Conservation (phyloP, 2,329 filamentous ascomycete genomes). For the Aspergillus persii region DNA sequence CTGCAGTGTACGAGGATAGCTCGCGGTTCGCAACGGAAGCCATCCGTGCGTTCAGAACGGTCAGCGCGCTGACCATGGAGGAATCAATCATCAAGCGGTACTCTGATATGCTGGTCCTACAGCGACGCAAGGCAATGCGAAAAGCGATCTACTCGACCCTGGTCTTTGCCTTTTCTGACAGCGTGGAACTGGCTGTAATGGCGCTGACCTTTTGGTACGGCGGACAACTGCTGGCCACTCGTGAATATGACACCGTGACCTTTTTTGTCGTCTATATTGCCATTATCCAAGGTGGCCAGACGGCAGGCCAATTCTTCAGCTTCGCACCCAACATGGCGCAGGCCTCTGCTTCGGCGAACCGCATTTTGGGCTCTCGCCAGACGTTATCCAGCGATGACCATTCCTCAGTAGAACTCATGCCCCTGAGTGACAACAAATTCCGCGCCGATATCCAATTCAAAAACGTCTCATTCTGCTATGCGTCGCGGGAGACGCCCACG, state of each 20-base stretch:
- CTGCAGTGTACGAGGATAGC: slow-evolving; percentile 67
- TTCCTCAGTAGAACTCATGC: slow-evolving; percentile 33
- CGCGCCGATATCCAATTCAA: slow-evolving; percentile 42
- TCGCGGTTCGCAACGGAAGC: slow-evolving; percentile 73
- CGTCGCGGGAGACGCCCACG: background rate
- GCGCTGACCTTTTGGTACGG: slow-evolving; percentile 65
- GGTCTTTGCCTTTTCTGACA: slow-evolving; percentile 68
- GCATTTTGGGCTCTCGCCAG: slow-evolving; percentile 33
- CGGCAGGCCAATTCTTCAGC: slow-evolving; percentile 64
- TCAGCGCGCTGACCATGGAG: slow-evolving; percentile 68
- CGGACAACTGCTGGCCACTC: slow-evolving; percentile 54
- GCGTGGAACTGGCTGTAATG: slow-evolving; percentile 61
- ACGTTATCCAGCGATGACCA: slow-evolving; percentile 42
- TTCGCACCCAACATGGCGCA: slow-evolving; percentile 58
- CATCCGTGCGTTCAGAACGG: slow-evolving; percentile 71
- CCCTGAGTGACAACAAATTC: slow-evolving; percentile 35
- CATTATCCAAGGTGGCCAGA: slow-evolving; percentile 65
- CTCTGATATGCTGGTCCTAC: slow-evolving; percentile 54
- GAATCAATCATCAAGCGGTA: slow-evolving; percentile 64
- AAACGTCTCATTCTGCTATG: background rate
- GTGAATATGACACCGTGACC: slow-evolving; percentile 47
- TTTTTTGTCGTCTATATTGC: slow-evolving; percentile 65
- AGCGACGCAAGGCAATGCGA: slow-evolving; percentile 59
- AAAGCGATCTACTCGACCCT: slow-evolving; percentile 63
- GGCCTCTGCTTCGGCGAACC: slow-evolving; percentile 36